These are phyloP conservation scores for Calonectria henricotiae DNA, from an alignment of 2,329 filamentous ascomycete genomes.

Conservation along the genomic window DNA sequence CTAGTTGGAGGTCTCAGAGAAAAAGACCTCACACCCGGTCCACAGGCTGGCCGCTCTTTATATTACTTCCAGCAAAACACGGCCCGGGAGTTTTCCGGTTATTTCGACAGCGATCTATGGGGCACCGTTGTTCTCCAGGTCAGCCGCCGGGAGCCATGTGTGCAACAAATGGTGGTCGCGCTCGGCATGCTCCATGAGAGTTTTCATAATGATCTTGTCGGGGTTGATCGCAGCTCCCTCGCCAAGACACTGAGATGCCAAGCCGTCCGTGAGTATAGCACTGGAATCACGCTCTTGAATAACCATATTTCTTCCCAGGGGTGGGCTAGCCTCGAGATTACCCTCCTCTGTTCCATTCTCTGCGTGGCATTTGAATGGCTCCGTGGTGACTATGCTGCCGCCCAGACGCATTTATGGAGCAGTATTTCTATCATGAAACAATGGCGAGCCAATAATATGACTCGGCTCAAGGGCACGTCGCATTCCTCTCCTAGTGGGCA, in stretches of 20 bases:
- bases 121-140: constrained; percentile 40
- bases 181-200: constrained; percentile 42
- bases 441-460: constrained; percentile 29
- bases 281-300: constrained; percentile 38
- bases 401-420: constrained; percentile 39
- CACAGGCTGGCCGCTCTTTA: constrained; percentile 32
- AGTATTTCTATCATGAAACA: constrained; percentile 38
- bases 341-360: constrained; percentile 41
- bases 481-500: constrained; percentile 41
- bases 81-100: constrained; percentile 39
- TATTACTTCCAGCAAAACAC: constrained; percentile 41
- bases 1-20: not conserved
- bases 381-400: constrained; percentile 40
- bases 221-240: not conserved
- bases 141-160: constrained; percentile 42
- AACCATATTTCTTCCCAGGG: constrained; percentile 39
- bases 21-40: not conserved
- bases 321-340: constrained; percentile 41
- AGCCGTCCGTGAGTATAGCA: constrained; percentile 36
- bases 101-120: constrained; percentile 45
- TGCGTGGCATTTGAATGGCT: constrained; percentile 47
- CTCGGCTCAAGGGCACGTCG: constrained; percentile 32
- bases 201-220: constrained; percentile 33
- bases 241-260: constrained; percentile 25
- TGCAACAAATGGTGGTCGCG: constrained; percentile 42